phyloP scores from a whole-genome alignment of 768 basidiomycete species.

The Kwoniella newhampshirensis region DNA sequence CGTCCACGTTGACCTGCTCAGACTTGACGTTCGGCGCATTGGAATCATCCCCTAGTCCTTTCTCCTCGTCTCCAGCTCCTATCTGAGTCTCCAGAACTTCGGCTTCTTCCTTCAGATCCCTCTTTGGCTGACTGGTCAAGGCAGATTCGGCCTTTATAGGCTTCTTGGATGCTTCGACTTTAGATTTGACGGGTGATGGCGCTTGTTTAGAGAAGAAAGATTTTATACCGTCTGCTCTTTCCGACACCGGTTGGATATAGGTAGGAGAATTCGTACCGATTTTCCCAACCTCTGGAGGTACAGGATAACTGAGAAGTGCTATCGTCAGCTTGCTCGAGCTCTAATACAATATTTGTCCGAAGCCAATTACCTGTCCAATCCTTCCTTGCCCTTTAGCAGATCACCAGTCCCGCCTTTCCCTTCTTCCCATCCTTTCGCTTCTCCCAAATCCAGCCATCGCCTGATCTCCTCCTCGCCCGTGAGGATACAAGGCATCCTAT shows the following conservation, averaged over 20 bases:
- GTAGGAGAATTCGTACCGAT: slow-evolving; percentile 78
- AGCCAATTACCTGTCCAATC: slow-evolving; percentile 71
- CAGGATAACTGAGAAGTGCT: slow-evolving; percentile 68
- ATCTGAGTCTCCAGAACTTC: slow-evolving; percentile 25
- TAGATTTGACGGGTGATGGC: slow-evolving; percentile 24
- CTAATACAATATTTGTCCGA: too few relatives aligned
- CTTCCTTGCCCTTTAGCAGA: slow-evolving; percentile 62
- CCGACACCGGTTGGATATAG: slow-evolving; percentile 75
- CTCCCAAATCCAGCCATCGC: slow-evolving; percentile 76
- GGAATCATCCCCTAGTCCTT: slow-evolving; percentile 47
- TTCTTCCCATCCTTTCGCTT: slow-evolving; percentile 68
- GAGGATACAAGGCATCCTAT: slow-evolving; percentile 76
- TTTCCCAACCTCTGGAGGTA: slow-evolving; percentile 86
- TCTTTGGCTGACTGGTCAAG: background rate
- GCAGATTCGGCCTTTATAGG: slow-evolving; percentile 11
- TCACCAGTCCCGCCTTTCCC: slow-evolving; percentile 60
- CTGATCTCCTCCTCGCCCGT: slow-evolving; percentile 62
- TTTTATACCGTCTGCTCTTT: slow-evolving; percentile 74
- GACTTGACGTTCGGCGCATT: slow-evolving; percentile 41
- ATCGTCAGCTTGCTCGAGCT: background rate
- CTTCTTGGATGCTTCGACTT: slow-evolving; percentile 3
- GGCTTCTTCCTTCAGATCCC: slow-evolving; percentile 24
- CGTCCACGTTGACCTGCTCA: slow-evolving; percentile 13
- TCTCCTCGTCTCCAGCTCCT: slow-evolving; percentile 23
- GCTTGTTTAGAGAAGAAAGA: slow-evolving; percentile 53